Evolutionary conservation across 495 filamentous ascomycete species (phyloP).

Genomic region (Penicillium cataractarum): DNA sequence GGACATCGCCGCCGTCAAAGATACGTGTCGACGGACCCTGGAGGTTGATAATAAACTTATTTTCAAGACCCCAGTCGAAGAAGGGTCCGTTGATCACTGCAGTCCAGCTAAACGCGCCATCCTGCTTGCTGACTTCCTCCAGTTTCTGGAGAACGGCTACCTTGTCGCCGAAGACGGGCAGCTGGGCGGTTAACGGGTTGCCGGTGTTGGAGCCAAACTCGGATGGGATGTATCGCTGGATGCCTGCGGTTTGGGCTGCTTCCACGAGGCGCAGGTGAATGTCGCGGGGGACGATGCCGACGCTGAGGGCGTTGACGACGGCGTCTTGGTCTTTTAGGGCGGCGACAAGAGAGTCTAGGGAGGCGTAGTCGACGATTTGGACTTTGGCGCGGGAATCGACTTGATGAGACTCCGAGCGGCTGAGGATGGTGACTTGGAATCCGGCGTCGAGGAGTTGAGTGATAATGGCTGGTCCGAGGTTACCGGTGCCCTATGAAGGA

Average conservation of each 20-base stretch:
- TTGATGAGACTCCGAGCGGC: constrained; percentile 47
- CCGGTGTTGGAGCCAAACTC: constrained; percentile 62
- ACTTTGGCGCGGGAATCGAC: constrained; percentile 45
- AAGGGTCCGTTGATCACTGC: constrained; percentile 53
- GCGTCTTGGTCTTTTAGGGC: constrained; percentile 44
- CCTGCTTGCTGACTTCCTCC: constrained; percentile 39
- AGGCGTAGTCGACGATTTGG: constrained; percentile 58
- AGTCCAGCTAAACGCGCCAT: constrained; percentile 51
- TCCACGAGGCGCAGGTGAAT: constrained; percentile 58
- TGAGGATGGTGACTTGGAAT: constrained; percentile 63
- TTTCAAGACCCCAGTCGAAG: constrained; percentile 54
- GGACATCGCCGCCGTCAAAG: constrained; percentile 57
- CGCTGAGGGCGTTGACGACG: constrained; percentile 39
- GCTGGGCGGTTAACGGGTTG: constrained; percentile 37
- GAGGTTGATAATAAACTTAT: constrained; percentile 43
- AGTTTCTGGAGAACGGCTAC: constrained; percentile 52
- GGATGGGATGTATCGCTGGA: constrained; percentile 65
- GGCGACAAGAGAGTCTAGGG: constrained; percentile 50
- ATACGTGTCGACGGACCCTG: constrained; percentile 46
- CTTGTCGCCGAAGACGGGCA: constrained; percentile 54
- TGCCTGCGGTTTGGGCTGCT: constrained; percentile 59
- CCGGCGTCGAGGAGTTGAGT: constrained; percentile 54
- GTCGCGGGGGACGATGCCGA: constrained; percentile 28
- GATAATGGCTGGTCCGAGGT: constrained; percentile 60
- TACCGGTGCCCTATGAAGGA: constrained; percentile 56